Conservation (phyloP, 495 filamentous ascomycete genomes). For the Collariella sp. region DNA sequence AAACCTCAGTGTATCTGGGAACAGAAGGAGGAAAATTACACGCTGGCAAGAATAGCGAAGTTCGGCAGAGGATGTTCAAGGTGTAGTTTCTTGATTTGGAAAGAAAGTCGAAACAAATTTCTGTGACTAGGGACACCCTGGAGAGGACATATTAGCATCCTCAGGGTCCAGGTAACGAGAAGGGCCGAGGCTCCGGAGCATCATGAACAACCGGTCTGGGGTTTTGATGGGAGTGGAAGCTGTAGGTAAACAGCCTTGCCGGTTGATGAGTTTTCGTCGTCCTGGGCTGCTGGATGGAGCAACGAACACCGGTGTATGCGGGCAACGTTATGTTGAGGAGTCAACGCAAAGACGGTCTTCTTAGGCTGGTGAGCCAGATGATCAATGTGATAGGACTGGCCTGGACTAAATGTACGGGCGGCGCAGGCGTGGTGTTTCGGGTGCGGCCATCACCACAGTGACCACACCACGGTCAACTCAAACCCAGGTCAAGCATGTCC, state of each 20-base stretch:
- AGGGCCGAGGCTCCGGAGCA: background rate
- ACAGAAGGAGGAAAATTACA: too few relatives aligned
- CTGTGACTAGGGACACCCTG: background rate
- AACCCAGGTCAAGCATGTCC: too few relatives aligned
- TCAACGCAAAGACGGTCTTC: too few relatives aligned
- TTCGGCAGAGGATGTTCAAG: background rate
- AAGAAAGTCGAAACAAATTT: background rate
- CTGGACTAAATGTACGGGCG: slow-evolving; percentile 1
- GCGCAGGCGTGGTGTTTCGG: background rate
- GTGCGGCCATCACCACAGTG: too few relatives aligned
- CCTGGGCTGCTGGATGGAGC: too few relatives aligned
- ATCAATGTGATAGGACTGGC: background rate
- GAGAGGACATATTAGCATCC: background rate
- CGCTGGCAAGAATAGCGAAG: background rate
- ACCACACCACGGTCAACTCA: too few relatives aligned
- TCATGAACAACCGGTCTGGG: background rate
- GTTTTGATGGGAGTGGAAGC: background rate
- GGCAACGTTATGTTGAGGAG: too few relatives aligned
- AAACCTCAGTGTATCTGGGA: too few relatives aligned
- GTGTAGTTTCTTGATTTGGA: background rate
- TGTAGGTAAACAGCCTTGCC: too few relatives aligned
- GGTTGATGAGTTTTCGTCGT: too few relatives aligned
- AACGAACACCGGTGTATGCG: too few relatives aligned
- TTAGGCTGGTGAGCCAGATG: too few relatives aligned
- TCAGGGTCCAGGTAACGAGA: background rate